Evolutionary conservation across 129 eudicot genomes (phyloP).

Genomic region (Lonicera japonica): DNA sequence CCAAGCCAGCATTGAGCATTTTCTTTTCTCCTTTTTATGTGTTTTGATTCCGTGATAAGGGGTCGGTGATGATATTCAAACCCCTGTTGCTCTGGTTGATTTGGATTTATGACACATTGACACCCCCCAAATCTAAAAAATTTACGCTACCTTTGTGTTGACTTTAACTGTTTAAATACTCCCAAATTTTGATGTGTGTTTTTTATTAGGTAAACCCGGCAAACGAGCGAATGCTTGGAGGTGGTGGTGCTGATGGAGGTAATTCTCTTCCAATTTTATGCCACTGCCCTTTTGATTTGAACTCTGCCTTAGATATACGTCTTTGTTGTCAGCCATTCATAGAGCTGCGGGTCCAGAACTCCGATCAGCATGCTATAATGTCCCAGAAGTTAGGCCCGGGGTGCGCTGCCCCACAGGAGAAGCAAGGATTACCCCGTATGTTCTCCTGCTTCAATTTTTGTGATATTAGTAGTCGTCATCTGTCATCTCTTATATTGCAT

Average conservation of each 20-base stretch:
- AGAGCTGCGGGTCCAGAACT: conserved; percentile 95
- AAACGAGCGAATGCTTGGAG: conserved; percentile 92
- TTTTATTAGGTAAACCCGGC: conserved; percentile 84
- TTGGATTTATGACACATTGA: no score
- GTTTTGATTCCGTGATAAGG: no score
- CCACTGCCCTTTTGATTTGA: neutral
- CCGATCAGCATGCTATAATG: conserved; percentile 67
- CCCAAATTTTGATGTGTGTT: neutral
- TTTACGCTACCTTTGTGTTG: neutral
- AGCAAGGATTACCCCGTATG: conserved; percentile 95
- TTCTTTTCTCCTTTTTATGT: no score
- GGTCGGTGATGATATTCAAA: no score
- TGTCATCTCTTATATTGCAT: neutral
- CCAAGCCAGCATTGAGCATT: no score
- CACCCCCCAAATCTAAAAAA: no score
- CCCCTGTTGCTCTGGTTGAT: no score
- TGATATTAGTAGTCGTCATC: no score
- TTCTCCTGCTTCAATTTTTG: neutral
- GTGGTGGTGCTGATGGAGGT: conserved; percentile 99
- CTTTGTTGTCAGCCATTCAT: conserved; percentile 62
- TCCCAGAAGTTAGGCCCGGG: conserved; percentile 81
- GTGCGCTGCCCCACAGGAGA: conserved; percentile 98
- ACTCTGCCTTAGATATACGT: neutral
- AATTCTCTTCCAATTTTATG: conserved; percentile 3
- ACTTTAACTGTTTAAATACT: neutral